A percentile compares a stretch with the other conserved stretches of the same genome.
Evolutionary conservation across 495 filamentous ascomycete species (phyloP).

Genomic region (Immersiella caudata): DNA sequence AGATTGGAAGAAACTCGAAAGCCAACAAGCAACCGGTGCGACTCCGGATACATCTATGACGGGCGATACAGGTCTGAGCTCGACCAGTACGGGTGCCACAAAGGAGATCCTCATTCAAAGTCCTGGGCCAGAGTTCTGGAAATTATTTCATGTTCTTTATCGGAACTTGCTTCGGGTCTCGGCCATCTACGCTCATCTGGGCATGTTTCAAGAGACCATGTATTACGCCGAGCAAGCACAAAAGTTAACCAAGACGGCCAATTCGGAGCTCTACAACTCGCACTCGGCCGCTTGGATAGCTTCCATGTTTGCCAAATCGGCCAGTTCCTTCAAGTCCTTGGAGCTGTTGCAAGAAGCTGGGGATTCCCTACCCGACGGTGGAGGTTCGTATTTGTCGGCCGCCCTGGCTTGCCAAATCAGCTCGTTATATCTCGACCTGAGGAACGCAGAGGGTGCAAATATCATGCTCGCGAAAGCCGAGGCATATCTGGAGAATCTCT

Average conservation of each 20-base stretch:
- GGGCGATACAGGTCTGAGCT: conserved; percentile 31
- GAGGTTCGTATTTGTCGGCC: conserved; percentile 51
- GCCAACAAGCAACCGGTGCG: conserved; percentile 30
- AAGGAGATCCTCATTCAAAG: conserved; percentile 22
- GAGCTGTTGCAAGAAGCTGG: conserved; percentile 59
- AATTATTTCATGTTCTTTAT: conserved; percentile 71
- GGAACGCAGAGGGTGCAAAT: conserved; percentile 41
- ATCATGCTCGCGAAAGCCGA: conserved; percentile 45
- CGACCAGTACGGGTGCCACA: conserved; percentile 24
- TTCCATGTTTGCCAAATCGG: conserved; percentile 65
- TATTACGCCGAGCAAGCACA: conserved; percentile 85
- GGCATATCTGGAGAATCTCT: conserved; percentile 38
- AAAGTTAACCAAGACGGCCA: conserved; percentile 71
- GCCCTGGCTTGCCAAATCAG: conserved; percentile 47
- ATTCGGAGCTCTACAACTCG: conserved; percentile 61
- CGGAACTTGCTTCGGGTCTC: conserved; percentile 71
- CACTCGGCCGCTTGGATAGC: conserved; percentile 62
- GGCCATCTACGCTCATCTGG: conserved; percentile 74
- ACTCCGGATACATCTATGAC: conserved; percentile 39
- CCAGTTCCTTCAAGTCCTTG: conserved; percentile 61
- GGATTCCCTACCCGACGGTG: conserved; percentile 43
- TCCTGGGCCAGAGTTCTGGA: conserved; percentile 76
- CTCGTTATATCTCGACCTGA: conserved; percentile 47
- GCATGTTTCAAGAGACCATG: conserved; percentile 85
- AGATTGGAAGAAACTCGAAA: conserved; percentile 71